phyloP scores from a whole-genome alignment of 495 filamentous ascomycete genomes.

The Podospora bellae-mahoneyi region DNA sequence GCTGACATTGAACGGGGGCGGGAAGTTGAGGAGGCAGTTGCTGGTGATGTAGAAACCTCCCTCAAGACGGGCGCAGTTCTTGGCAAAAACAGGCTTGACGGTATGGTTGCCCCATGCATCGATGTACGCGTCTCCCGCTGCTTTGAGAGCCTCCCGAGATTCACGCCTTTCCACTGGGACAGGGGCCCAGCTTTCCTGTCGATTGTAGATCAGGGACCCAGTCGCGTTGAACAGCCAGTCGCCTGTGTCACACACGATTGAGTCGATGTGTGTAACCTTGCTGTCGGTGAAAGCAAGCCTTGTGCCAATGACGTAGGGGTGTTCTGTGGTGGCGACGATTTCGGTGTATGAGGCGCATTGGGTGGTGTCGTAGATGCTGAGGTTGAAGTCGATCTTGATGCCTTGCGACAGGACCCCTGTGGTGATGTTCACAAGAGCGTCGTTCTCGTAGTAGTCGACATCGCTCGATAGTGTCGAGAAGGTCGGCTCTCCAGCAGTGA shows the following conservation, averaged over 20 bases:
- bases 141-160: slow-evolving; percentile 34
- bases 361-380: slow-evolving; percentile 43
- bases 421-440: slow-evolving; percentile 34
- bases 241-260: slow-evolving; percentile 36
- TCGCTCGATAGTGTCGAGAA: slow-evolving; percentile 20
- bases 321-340: slow-evolving; percentile 35
- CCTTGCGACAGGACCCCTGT: slow-evolving; percentile 40
- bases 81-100: slow-evolving; percentile 30
- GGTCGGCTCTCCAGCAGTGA: slow-evolving; percentile 21
- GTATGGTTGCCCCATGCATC: slow-evolving; percentile 33
- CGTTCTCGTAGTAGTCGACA: slow-evolving; percentile 33
- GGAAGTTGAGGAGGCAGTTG: slow-evolving; percentile 39
- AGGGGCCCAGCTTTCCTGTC: slow-evolving; percentile 37
- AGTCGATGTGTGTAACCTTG: slow-evolving; percentile 35
- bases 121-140: slow-evolving; percentile 38
- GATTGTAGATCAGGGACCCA: slow-evolving; percentile 31
- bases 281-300: slow-evolving; percentile 25
- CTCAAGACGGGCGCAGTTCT: slow-evolving; percentile 37
- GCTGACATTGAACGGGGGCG: slow-evolving; percentile 31
- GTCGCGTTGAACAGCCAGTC: slow-evolving; percentile 45
- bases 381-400: slow-evolving; percentile 45
- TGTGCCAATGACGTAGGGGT: slow-evolving; percentile 40
- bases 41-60: slow-evolving; percentile 37
- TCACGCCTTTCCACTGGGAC: slow-evolving; percentile 34
- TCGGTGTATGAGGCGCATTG: slow-evolving; percentile 49